Base-by-base conservation (phyloP, 371 early-diverging fungal species). In the Mortierella sp. region DNA sequence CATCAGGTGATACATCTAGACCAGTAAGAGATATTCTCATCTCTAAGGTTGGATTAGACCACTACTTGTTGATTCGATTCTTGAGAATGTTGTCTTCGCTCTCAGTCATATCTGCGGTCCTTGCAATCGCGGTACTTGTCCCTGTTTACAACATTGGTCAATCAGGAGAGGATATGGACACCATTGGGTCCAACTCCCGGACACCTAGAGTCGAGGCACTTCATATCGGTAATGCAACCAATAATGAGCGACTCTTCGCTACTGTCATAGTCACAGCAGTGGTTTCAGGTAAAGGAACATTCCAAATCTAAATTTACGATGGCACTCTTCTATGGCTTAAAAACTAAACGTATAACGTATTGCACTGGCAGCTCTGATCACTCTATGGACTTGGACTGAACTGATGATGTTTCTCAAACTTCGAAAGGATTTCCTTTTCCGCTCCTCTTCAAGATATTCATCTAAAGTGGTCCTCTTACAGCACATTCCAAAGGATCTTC, bases 11-110 rank as follows among this genome's bases (percentile, higher is more conserved):
- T 24, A 40, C n/a, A 58, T 24, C 6, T 36, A 15, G 13, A 10
- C 38, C 55, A 22, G 75, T 60, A 9, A 59, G 69, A 9, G 59
- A 65, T 4, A 65, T 61, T 3, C 41, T 75, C 19, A 61, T 75
- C 13, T 52, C 70, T 55, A 75, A 69, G 62, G 55, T 69, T 24
- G 75, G 75, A 0, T 45, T 75, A 32, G 75, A 75, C 47, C 75
- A 75, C 24, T 75, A 75, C 55, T 38, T 75, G 38, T 33, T 75
- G 55, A 60, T 75, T 28, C 69, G 75, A 55, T 75, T 75, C 60
- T 40, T 75, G 28, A 69, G 65, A 36, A 75, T 75, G 75, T 65
- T 75, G 41, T 22, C 69, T 28, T 15, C 55, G 4, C 38, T 75
- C 6, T 75, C 75, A 9, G 41, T 61, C 38, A 19, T 52, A 21